Evolutionary conservation across 1,139 yeast genomes (phyloP).

Genomic region (Sugiyamaella xylanicola): DNA sequence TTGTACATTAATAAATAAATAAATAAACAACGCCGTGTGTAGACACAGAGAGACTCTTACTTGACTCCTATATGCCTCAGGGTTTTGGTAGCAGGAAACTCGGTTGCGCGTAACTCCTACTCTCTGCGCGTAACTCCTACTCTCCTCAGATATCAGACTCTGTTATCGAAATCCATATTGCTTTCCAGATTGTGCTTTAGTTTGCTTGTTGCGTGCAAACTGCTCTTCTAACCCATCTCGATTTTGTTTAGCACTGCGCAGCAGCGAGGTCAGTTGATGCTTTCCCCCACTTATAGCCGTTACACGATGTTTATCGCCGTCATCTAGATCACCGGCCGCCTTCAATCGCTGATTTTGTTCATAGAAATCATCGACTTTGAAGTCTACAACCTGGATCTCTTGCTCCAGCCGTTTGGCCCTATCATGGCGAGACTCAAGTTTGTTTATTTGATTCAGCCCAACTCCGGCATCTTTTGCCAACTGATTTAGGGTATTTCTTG

Average conservation of each 20-base stretch:
- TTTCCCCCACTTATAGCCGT: slow-evolving; percentile 36
- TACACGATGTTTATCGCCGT: slow-evolving; percentile 32
- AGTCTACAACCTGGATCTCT: slow-evolving; percentile 33
- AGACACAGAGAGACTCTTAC: background rate
- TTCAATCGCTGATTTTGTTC: slow-evolving; percentile 31
- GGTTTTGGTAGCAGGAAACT: too few relatives aligned
- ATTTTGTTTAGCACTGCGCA: slow-evolving; percentile 38
- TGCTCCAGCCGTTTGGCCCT: slow-evolving; percentile 14
- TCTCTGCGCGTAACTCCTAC: too few relatives aligned
- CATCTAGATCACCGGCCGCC: slow-evolving; percentile 31
- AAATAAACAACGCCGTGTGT: background rate
- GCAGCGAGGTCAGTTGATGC: slow-evolving; percentile 38
- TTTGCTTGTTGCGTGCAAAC: slow-evolving; percentile 31
- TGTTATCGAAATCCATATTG: slow-evolving; percentile 35
- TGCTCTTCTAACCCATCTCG: slow-evolving; percentile 38
- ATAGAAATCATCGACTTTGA: slow-evolving; percentile 38
- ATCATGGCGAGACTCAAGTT: slow-evolving; percentile 15
- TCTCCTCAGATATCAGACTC: too few relatives aligned
- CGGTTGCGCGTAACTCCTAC: too few relatives aligned
- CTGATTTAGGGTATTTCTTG: slow-evolving; percentile 4
- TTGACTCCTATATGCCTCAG: too few relatives aligned
- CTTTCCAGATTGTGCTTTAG: slow-evolving; percentile 33
- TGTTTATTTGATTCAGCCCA: slow-evolving; percentile 15
- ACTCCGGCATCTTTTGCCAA: slow-evolving; percentile 16
- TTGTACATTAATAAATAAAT: slow-evolving; percentile 8